Conservation (phyloP, 2,329 filamentous ascomycete genomes). For the Aspergillus quadrilineatus region DNA sequence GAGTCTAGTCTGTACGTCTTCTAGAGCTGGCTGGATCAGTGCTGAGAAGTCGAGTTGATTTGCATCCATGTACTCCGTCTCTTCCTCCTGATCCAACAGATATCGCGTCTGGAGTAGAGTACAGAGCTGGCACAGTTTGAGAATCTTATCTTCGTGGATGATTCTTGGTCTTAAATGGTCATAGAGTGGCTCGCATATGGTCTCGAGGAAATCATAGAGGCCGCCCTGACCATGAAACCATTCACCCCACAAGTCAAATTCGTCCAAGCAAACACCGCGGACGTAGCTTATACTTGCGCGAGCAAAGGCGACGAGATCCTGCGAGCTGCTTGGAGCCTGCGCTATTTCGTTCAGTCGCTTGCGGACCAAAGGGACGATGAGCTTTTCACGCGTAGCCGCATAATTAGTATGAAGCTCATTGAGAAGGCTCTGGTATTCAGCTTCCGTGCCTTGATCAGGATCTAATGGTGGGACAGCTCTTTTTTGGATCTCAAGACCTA, state of each 20-base stretch:
- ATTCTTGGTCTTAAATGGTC: constrained; percentile 64
- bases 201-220: constrained; percentile 65
- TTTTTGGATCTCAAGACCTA: constrained; percentile 68
- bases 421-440: constrained; percentile 65
- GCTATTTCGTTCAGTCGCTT: constrained; percentile 59
- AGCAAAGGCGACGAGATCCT: constrained; percentile 65
- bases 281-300: constrained; percentile 65
- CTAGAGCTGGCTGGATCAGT: constrained; percentile 63
- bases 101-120: constrained; percentile 66
- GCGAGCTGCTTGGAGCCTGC: constrained; percentile 59
- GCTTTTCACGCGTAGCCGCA: constrained; percentile 56
- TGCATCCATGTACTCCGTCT: constrained; percentile 49
- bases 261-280: constrained; percentile 64
- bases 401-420: constrained; percentile 66
- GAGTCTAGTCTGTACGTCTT: constrained; percentile 66
- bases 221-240: constrained; percentile 65
- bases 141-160: constrained; percentile 65
- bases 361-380: constrained; percentile 62
- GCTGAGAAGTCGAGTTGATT: constrained; percentile 62
- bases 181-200: constrained; percentile 66
- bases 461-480: constrained; percentile 61
- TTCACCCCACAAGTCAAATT: constrained; percentile 66
- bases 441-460: constrained; percentile 57
- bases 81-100: constrained; percentile 59
- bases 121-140: constrained; percentile 67